These are phyloP conservation scores for Sarcomyxa edulis DNA, from an alignment of 768 basidiomycete species.

Conservation along the genomic window DNA sequence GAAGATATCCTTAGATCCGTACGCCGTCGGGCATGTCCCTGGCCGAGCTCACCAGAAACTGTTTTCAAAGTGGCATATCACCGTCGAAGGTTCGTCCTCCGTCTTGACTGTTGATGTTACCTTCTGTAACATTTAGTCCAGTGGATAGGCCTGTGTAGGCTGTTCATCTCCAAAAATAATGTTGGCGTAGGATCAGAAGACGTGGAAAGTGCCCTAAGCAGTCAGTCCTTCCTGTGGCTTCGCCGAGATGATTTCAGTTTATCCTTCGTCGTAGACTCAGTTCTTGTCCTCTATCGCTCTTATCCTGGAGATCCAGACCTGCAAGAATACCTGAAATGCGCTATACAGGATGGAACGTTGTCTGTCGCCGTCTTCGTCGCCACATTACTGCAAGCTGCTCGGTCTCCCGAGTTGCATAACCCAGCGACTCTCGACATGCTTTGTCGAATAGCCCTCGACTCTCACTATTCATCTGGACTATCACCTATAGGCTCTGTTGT, in stretches of 20 bases:
- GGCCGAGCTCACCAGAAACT: constrained; percentile 64
- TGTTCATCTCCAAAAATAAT: constrained; percentile 49
- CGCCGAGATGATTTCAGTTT: not conserved
- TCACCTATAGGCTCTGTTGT: constrained; percentile 52
- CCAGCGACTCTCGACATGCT: constrained; percentile 66
- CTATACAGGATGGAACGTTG: constrained; percentile 51
- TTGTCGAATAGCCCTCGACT: constrained; percentile 59
- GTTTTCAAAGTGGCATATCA: constrained; percentile 66
- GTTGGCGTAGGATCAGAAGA: constrained; percentile 21
- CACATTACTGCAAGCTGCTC: constrained; percentile 62
- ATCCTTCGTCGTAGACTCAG: constrained; percentile 54
- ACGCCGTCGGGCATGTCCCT: constrained; percentile 46
- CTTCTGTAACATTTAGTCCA: constrained; percentile 18
- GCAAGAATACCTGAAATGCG: constrained; percentile 58
- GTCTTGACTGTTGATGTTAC: not conserved
- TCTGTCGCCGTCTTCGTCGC: constrained; percentile 57
- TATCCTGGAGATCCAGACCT: constrained; percentile 69
- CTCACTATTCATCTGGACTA: constrained; percentile 54
- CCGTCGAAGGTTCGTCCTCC: constrained; percentile 50
- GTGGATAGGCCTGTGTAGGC: constrained; percentile 66
- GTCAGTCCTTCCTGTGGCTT: constrained; percentile 37
- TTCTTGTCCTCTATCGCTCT: constrained; percentile 58
- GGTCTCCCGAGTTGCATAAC: constrained; percentile 58
- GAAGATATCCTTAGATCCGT: no score
- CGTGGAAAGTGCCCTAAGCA: constrained; percentile 55